Percentiles rank a stretch among this genome's conserved stretches.
These are phyloP conservation scores for Paramecium sexaurelia DNA, from an alignment of 73 alveolate species.

Conservation along the genomic window DNA sequence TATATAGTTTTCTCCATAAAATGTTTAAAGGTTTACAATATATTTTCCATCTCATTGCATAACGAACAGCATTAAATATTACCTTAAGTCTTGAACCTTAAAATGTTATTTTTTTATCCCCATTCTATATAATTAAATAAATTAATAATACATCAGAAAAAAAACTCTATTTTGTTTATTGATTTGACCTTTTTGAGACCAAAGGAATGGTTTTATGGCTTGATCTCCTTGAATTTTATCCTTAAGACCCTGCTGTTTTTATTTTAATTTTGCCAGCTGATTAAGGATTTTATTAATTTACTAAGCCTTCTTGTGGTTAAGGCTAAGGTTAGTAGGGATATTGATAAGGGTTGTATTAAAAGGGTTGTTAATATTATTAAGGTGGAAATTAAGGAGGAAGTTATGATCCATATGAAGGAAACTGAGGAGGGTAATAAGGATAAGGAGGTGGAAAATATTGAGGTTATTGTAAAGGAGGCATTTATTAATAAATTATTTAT, in stretches of 20 bases:
- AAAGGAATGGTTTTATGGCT: neutral
- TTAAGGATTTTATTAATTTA: neutral
- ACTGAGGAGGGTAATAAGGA: neutral
- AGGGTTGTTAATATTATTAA: neutral
- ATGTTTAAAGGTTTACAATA: conserved; percentile 26
- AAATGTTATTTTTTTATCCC: neutral
- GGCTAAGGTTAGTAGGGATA: neutral
- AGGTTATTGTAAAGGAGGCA: conserved; percentile 1
- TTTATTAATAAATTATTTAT: neutral
- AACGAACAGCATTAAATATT: neutral
- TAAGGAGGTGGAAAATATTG: neutral
- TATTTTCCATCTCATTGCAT: conserved; percentile 43
- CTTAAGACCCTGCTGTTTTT: neutral
- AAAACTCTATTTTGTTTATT: neutral
- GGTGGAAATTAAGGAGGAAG: conserved; percentile 20
- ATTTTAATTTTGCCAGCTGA: neutral
- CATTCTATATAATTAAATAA: neutral
- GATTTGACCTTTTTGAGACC: neutral
- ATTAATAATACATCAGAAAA: neutral
- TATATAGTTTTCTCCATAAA: conserved; percentile 35
- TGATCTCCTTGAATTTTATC: neutral
- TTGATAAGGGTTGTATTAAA: neutral
- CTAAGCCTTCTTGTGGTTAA: neutral
- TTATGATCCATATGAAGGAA: neutral
- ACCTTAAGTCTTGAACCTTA: neutral